Evolutionary conservation across 495 filamentous ascomycete species (phyloP), one percentile per base, ranked within the genome.

Genomic region (Penicillium egyptiacum): DNA sequence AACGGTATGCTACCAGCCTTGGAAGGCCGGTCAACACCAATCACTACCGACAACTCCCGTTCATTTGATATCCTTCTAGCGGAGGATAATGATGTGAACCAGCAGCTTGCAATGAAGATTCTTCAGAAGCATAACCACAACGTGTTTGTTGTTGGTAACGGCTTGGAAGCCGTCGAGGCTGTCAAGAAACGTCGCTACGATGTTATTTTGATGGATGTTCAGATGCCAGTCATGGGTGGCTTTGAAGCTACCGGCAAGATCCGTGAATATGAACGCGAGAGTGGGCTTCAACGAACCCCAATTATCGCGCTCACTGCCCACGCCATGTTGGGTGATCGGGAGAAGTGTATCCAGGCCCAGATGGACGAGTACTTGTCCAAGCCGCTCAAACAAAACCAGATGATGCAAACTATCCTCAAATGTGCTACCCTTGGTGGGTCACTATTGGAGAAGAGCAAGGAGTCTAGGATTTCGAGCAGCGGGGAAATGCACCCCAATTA

Each of bases 351-450:
- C 57, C 89, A 95, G 68, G 93, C 92, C 14, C 91, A 97, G 75
- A 98, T 98, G 95, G 95, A 98, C 62, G 95, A 99, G 69, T 99
- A 99, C 68, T 79, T 99, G 56, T 96, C 93, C 40, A 99, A 99
- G 72, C 95, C 95, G 37, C 81, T 99, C 55, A 96, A 97, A 72
- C 93, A 96, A 70, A 97, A 96, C 70, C 91, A 96, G 68, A 87
- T 99, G 75, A 97, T 98, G 72, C 95, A 99, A 71, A 97, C 94
- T 6, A 99, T 99, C 54, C 79, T 99, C 61, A 96, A 98, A 71
- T 93, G 90, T 65, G 90, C 89, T 12, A 97, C 93, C 4, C 85
- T 98, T 26, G 93, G 94, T 58, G 92, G 92, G 12, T 89, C 89
- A 42, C 81, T 98, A 31, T 76, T 96, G 55, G 91, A 96, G 55